A percentile compares a stretch with the other conserved stretches of the same genome.
These are phyloP conservation scores for Colletotrichum sp. DNA, from an alignment of 2,329 filamentous ascomycete genomes.

Conservation along the genomic window DNA sequence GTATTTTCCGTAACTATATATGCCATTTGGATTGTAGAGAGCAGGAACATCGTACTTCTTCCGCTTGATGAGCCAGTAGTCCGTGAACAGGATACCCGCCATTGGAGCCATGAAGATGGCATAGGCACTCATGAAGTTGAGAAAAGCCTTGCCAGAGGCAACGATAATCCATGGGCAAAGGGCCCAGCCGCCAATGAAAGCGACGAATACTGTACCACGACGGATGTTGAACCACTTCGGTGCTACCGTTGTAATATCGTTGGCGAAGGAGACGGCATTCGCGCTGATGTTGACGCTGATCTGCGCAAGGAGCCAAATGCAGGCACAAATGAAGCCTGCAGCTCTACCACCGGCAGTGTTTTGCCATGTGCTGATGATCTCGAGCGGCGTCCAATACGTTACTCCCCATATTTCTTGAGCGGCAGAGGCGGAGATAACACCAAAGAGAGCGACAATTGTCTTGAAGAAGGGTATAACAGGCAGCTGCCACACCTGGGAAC, in stretches of 20 bases:
- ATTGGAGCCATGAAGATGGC: slow-evolving; percentile 44
- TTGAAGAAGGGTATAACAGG: not conserved
- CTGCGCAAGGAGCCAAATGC: not conserved
- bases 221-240: not conserved
- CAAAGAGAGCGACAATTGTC: not conserved
- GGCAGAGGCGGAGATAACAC: not conserved
- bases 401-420: not conserved
- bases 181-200: slow-evolving; percentile 27
- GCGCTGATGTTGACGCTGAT: not conserved
- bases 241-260: not conserved
- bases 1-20: not conserved
- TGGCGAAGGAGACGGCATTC: not conserved
- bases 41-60: not conserved
- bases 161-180: slow-evolving; percentile 40
- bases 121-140: slow-evolving; percentile 36
- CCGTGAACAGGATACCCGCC: slow-evolving; percentile 43
- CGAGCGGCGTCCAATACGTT: not conserved
- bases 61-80: slow-evolving; percentile 44
- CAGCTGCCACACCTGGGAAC: slow-evolving; percentile 44
- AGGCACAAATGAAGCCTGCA: not conserved
- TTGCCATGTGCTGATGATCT: not conserved
- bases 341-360: not conserved
- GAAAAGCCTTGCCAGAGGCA: slow-evolving; percentile 30
- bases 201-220: not conserved
- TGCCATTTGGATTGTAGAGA: not conserved